Evolutionary conservation across 2,329 filamentous ascomycete genomes (phyloP).

Genomic region (Venturia nashicola): DNA sequence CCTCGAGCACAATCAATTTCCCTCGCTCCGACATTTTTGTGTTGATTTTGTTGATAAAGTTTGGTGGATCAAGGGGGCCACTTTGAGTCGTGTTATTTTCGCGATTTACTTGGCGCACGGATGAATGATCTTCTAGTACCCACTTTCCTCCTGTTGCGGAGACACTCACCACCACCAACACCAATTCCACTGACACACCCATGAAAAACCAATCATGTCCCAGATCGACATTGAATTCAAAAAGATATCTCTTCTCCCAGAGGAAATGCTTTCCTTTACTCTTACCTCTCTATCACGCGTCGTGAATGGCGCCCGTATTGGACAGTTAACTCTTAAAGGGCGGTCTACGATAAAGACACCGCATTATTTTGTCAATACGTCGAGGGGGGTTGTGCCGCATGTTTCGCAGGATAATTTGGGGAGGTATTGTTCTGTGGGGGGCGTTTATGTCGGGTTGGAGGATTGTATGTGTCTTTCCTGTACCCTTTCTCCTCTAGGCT

Average conservation of each 20-base stretch:
- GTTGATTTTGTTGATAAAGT: too few relatives aligned
- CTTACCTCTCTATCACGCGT: conserved; percentile 22
- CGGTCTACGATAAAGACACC: conserved; percentile 58
- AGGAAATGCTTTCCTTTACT: conserved; percentile 32
- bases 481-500: too few relatives aligned
- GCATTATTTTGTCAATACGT: conserved; percentile 67
- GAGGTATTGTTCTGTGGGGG: conserved; percentile 51
- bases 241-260: not conserved
- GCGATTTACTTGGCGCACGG: not conserved
- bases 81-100: not conserved
- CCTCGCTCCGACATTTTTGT: conserved; percentile 35
- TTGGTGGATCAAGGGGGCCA: not conserved
- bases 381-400: conserved; percentile 76
- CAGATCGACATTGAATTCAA: not conserved
- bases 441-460: conserved; percentile 74
- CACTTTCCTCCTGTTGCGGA: not conserved
- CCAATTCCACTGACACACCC: too few relatives aligned
- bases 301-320: conserved; percentile 47
- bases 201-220: not conserved
- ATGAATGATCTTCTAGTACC: not conserved
- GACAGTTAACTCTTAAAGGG: conserved; percentile 48
- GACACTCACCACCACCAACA: not conserved
- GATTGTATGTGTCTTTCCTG: conserved; percentile 56
- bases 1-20: conserved; percentile 73
- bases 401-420: conserved; percentile 72